Base-by-base conservation (phyloP, 78 protist species). In the Polysphondylium violaceum region DNA sequence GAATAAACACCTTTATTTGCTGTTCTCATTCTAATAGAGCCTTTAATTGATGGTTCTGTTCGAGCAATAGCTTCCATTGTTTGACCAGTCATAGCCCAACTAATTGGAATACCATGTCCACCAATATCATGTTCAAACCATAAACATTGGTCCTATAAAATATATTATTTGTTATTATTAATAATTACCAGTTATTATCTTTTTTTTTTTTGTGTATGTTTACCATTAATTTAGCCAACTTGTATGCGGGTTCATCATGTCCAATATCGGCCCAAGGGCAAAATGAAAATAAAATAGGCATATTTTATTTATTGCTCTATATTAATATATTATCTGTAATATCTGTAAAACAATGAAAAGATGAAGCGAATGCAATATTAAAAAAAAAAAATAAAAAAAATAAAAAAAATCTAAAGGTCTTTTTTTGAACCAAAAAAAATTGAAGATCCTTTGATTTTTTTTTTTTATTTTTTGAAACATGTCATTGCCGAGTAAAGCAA, bases 51-150 rank as follows among this genome's bases (percentile, higher is more conserved):
- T 29, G 43, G 51, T 16, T 83, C 79, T 35, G 27, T 50, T 38
- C 72, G 47, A 21, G 43, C 76, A 19, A 83, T 83, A 9, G 91
- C 91, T 41, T 83, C 65, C 91, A 83, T 83, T 27, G 91, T 83
- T 56, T 83, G 91, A n/a, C 91, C 91, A 6, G 79, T 53, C 73
- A 83, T 40, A 40, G 79, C 91, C 91, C 91, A 83, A 83, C 72
- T 55, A 25, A 83, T 41, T 38, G 91, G 91, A 25, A 83, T 83
- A 63, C 91, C 91, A 17, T 58, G 43, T 19, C 79, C 79, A 33
- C 79, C 79, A 25, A 44, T 27, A 4, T 83, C 79, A 69, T 38
- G 68, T 23, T 69, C 72, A 31, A 31, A 83, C 91, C 91, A 83
- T 19, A 83, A 40, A 51, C 91, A 83, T 71, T 71, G 51, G 59